These are phyloP conservation scores for Quercus variabilis DNA, from an alignment of 306 rosid species.

Conservation along the genomic window DNA sequence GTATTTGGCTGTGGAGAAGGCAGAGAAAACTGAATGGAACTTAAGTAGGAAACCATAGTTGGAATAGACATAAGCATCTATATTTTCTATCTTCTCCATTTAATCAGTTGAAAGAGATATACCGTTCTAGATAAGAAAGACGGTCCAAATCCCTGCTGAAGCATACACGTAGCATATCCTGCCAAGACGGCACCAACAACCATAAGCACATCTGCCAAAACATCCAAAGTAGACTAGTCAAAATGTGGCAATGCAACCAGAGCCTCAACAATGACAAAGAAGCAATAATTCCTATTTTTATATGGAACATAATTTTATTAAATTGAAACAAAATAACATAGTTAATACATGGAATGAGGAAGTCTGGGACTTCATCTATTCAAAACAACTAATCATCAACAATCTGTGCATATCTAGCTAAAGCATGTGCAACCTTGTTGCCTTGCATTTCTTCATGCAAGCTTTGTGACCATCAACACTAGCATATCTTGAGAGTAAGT, in stretches of 20 bases:
- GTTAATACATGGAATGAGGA: background rate
- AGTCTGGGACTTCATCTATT: background rate
- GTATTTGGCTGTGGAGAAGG: background rate
- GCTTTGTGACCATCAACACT: background rate
- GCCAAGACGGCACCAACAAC: slow-evolving; percentile 78
- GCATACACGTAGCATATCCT: slow-evolving; percentile 86
- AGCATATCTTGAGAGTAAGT: background rate
- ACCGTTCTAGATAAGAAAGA: slow-evolving; percentile 58
- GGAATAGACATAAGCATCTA: slow-evolving; percentile 3
- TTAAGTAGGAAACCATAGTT: background rate
- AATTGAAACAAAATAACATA: background rate
- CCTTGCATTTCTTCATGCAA: background rate
- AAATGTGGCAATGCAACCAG: background rate
- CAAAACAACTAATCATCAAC: background rate
- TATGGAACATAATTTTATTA: background rate
- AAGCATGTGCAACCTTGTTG: background rate
- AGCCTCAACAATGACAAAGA: background rate
- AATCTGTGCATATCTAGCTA: too few species aligned
- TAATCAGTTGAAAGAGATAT: slow-evolving; percentile 18
- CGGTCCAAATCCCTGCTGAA: slow-evolving; percentile 84
- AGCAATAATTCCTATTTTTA: background rate
- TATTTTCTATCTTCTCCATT: slow-evolving; percentile 8
- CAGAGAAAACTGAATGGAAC: background rate
- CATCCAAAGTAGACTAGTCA: background rate
- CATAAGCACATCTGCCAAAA: slow-evolving; percentile 81